Percentiles rank a stretch among this genome's conserved stretches.
These are phyloP conservation scores for Suhomyces yuchorum DNA, from an alignment of 1,139 yeast species.

Conservation along the genomic window DNA sequence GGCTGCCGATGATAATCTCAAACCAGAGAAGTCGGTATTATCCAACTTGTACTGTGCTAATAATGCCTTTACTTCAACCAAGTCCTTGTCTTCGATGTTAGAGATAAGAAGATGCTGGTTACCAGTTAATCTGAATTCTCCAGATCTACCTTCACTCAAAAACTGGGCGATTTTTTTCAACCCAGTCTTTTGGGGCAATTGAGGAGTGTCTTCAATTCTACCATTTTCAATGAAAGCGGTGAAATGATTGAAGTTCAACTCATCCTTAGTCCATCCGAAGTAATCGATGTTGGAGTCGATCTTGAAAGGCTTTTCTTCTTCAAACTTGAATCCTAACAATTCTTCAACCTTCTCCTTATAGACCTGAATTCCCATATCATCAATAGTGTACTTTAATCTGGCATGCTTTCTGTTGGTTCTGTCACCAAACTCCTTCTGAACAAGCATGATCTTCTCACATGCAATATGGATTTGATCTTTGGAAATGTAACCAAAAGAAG, in stretches of 20 bases:
- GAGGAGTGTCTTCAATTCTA: conserved; percentile 91
- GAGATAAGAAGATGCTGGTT: conserved; percentile 89
- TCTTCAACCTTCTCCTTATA: conserved; percentile 83
- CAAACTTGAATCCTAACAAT: conserved; percentile 74
- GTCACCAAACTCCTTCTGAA: conserved; percentile 95
- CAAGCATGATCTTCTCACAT: conserved; percentile 90
- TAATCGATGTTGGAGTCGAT: conserved; percentile 87
- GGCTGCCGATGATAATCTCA: conserved; percentile 89
- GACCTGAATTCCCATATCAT: conserved; percentile 83
- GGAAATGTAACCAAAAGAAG: conserved; percentile 75
- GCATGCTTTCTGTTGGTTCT: conserved; percentile 97
- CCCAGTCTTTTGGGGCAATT: conserved; percentile 88
- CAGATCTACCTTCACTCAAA: conserved; percentile 55
- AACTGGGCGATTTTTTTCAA: conserved; percentile 74
- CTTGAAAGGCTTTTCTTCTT: conserved; percentile 66
- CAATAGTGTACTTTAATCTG: conserved; percentile 94
- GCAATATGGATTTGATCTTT: conserved; percentile 71
- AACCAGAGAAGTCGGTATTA: conserved; percentile 78
- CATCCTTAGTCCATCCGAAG: conserved; percentile 95
- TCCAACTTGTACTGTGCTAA: conserved; percentile 79
- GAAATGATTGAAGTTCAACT: conserved; percentile 82
- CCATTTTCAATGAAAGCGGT: conserved; percentile 96
- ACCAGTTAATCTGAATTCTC: conserved; percentile 92
- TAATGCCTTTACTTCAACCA: conserved; percentile 61
- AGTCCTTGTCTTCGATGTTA: conserved; percentile 68